Evolutionary conservation across 768 basidiomycete genomes (phyloP).

Genomic region (Trametes meyenii): DNA sequence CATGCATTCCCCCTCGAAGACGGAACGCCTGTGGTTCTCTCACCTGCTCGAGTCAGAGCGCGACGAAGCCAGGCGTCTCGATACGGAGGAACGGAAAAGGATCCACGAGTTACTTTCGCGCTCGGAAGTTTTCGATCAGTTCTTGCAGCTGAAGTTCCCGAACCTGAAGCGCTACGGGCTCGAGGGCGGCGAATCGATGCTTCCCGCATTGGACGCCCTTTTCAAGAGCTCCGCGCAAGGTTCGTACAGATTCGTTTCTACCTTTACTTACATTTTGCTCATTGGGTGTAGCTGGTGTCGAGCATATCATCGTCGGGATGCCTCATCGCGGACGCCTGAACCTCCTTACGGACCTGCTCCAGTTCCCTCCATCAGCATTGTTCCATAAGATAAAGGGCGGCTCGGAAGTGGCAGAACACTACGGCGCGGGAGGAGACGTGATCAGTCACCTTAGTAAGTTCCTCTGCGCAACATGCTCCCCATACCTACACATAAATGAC

Average conservation of each 20-base stretch:
- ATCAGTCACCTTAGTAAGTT: slow-evolving; percentile 76
- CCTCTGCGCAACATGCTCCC: neutral
- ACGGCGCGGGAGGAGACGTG: slow-evolving; percentile 80
- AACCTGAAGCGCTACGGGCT: slow-evolving; percentile 87
- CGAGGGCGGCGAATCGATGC: slow-evolving; percentile 93
- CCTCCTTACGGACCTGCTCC: slow-evolving; percentile 76
- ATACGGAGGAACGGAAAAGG: slow-evolving; percentile 49
- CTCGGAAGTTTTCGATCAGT: slow-evolving; percentile 84
- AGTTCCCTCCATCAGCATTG: slow-evolving; percentile 65
- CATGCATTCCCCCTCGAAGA: slow-evolving; percentile 87
- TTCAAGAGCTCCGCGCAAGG: slow-evolving; percentile 69
- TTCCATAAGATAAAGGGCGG: slow-evolving; percentile 90
- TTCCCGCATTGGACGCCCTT: slow-evolving; percentile 81
- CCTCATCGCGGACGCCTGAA: slow-evolving; percentile 89
- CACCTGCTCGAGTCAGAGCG: slow-evolving; percentile 73
- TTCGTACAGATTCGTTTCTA: slow-evolving; percentile 29
- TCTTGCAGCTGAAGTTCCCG: slow-evolving; percentile 86
- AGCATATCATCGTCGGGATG: slow-evolving; percentile 79
- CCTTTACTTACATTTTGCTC: neutral
- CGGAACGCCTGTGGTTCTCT: slow-evolving; percentile 88
- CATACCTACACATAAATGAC: neutral
- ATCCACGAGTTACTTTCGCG: slow-evolving; percentile 70
- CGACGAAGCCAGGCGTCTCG: slow-evolving; percentile 9
- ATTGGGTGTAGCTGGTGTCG: slow-evolving; percentile 54
- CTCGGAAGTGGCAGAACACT: slow-evolving; percentile 65